Conservation (phyloP, 2,329 filamentous ascomycete species). For the Xylogone sp. region DNA sequence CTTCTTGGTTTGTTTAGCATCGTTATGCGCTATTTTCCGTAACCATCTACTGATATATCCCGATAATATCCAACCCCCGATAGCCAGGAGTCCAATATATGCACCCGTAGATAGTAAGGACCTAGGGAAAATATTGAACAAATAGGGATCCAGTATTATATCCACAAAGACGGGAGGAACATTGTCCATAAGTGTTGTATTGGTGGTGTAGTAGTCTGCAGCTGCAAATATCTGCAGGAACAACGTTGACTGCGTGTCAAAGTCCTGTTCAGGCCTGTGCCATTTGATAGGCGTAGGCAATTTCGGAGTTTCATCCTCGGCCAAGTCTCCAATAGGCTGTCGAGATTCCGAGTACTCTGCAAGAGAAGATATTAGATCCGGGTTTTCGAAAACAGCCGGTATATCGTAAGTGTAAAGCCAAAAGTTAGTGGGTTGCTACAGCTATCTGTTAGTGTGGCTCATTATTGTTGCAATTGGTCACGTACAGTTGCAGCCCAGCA, state of each 20-base stretch:
- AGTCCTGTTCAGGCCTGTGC: conserved; percentile 8
- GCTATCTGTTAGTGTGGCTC: conserved; percentile 7
- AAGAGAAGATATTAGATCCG: conserved; percentile 62
- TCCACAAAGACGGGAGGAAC: conserved; percentile 76
- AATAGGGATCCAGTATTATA: conserved; percentile 79
- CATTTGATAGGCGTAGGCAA: conserved; percentile 2
- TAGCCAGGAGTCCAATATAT: conserved; percentile 63
- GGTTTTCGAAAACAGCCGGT: conserved; percentile 55
- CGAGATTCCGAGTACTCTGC: conserved; percentile 54
- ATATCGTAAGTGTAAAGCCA: conserved; percentile 62
- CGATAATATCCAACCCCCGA: conserved; percentile 26
- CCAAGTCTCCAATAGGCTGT: conserved; percentile 27
- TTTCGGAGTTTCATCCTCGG: conserved; percentile 11
- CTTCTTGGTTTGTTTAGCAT: conserved; percentile 2
- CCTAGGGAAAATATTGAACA: conserved; percentile 73
- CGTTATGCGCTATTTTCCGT: conserved; percentile 4
- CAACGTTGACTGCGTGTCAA: conserved; percentile 18
- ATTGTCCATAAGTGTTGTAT: conserved; percentile 69
- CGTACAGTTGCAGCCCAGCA: conserved; percentile 92
- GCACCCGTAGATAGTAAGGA: conserved; percentile 70
- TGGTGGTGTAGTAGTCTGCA: conserved; percentile 80
- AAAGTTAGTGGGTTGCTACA: conserved; percentile 83
- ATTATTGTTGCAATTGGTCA: conserved; percentile 16
- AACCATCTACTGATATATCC: conserved; percentile 22
- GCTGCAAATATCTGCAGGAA: conserved; percentile 66